Evolutionary conservation across 169 alveolate genomes (phyloP).

Genomic region (Eimeria acervulina): DNA sequence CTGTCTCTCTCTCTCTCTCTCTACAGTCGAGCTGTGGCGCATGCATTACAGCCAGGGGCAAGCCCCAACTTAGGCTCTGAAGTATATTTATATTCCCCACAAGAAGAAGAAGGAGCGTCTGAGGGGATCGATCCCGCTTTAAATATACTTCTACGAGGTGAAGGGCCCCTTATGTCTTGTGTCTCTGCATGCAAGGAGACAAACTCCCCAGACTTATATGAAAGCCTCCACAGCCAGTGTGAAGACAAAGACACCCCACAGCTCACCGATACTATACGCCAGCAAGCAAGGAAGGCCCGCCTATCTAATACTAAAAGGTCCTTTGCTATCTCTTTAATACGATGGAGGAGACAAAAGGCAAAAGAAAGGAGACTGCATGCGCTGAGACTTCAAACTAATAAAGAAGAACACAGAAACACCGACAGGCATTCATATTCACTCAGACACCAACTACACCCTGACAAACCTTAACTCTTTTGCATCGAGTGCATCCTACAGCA

Average conservation of each 20-base stretch:
- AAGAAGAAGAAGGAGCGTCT: neutral
- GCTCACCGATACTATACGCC: neutral
- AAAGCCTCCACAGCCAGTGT: neutral
- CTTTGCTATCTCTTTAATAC: neutral
- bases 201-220: neutral
- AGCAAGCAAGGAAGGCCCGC: conserved; percentile 33
- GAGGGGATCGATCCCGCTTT: neutral
- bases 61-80: neutral
- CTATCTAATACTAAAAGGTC: neutral
- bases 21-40: conserved; percentile 68
- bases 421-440: neutral
- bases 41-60: conserved; percentile 27
- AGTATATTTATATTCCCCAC: neutral
- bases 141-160: neutral
- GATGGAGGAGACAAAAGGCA: conserved; percentile 37
- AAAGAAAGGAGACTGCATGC: neutral
- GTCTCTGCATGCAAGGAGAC: neutral
- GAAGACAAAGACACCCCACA: neutral
- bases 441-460: neutral
- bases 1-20: neutral
- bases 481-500: too few species aligned
- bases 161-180: neutral
- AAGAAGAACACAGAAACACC: neutral
- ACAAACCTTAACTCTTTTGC: neutral
- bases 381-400: neutral